These are phyloP conservation scores for Pisolithus thermaeus DNA, from an alignment of 1,284 basidiomycete species.

Conservation along the genomic window DNA sequence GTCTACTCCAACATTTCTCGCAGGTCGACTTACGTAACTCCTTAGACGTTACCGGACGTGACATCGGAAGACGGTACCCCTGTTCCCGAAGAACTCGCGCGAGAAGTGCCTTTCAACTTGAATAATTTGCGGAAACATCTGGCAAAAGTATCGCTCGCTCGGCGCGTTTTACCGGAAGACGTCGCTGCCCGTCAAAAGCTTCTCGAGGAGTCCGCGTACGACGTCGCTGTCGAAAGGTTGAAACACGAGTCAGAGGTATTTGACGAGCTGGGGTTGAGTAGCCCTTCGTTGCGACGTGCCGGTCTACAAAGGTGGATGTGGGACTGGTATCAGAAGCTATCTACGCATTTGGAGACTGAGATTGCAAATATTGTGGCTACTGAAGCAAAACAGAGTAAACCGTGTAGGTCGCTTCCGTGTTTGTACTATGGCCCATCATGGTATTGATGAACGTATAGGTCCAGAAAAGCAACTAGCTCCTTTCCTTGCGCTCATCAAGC, in stretches of 20 bases:
- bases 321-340: slow-evolving; percentile 75
- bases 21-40: background rate
- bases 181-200: slow-evolving; percentile 73
- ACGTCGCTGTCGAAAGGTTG: slow-evolving; percentile 73
- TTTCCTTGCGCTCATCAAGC: slow-evolving; percentile 73
- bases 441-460: slow-evolving; percentile 3
- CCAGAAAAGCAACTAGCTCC: slow-evolving; percentile 35
- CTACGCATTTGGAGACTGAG: slow-evolving; percentile 48
- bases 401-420: background rate
- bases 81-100: slow-evolving; percentile 15
- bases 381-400: slow-evolving; percentile 28
- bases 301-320: slow-evolving; percentile 82
- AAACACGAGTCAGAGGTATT: slow-evolving; percentile 61
- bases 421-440: slow-evolving; percentile 5
- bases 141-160: slow-evolving; percentile 53
- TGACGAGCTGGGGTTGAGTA: slow-evolving; percentile 50
- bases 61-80: slow-evolving; percentile 21
- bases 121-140: slow-evolving; percentile 65
- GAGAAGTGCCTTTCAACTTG: slow-evolving; percentile 67
- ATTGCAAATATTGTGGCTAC: slow-evolving; percentile 45
- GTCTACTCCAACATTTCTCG: slow-evolving; percentile 2
- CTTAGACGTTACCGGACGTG: slow-evolving; percentile 13
- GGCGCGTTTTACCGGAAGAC: slow-evolving; percentile 60
- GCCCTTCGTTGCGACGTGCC: slow-evolving; percentile 43
- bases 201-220: slow-evolving; percentile 81